Percentiles rank a stretch among this genome's conserved stretches.
Evolutionary conservation across 225 moss, liverwort and hornwort genomes (phyloP).

Genomic region (Bryum argenteum): DNA sequence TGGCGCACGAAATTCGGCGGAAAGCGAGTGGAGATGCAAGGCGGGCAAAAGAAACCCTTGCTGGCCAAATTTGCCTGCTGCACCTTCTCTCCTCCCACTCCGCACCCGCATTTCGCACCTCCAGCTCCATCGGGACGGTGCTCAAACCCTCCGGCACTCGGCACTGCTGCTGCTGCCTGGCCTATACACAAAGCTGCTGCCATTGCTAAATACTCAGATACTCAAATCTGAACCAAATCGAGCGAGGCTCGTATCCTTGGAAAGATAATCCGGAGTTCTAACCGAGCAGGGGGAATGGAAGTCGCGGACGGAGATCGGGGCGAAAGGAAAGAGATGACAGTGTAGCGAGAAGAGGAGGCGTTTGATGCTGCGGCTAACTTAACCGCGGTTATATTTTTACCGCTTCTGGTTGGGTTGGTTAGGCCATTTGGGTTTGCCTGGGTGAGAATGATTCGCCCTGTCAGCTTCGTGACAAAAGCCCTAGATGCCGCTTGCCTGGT

Average conservation of each 20-base stretch:
- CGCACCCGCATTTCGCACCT: constrained; percentile 58
- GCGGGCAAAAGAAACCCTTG: constrained; percentile 62
- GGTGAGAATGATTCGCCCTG: neutral
- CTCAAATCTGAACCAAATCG: constrained; percentile 24
- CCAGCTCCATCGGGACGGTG: constrained; percentile 80
- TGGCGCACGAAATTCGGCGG: constrained; percentile 95
- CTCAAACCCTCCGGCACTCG: constrained; percentile 46
- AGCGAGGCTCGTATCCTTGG: constrained; percentile 18
- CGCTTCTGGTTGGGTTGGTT: neutral
- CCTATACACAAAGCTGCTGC: constrained; percentile 61
- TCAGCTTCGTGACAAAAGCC: constrained; percentile 25
- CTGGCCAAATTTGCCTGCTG: constrained; percentile 40
- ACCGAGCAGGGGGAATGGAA: neutral
- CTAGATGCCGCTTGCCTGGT: constrained; percentile 32
- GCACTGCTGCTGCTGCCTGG: constrained; percentile 45
- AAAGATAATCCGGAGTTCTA: constrained; percentile 23
- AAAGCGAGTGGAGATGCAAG: constrained; percentile 71
- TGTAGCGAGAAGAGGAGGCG: too few relatives aligned
- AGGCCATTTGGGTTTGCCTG: too few relatives aligned
- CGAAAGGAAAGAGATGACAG: neutral
- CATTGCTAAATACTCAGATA: constrained; percentile 19
- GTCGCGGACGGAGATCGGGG: neutral
- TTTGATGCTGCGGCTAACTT: neutral
- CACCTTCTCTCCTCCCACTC: constrained; percentile 33
- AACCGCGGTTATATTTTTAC: constrained; percentile 16